Evolutionary conservation across 345 rosid genomes (phyloP), one percentile per base, ranked within the genome.

Genomic region (Toxicodendron radicans): DNA sequence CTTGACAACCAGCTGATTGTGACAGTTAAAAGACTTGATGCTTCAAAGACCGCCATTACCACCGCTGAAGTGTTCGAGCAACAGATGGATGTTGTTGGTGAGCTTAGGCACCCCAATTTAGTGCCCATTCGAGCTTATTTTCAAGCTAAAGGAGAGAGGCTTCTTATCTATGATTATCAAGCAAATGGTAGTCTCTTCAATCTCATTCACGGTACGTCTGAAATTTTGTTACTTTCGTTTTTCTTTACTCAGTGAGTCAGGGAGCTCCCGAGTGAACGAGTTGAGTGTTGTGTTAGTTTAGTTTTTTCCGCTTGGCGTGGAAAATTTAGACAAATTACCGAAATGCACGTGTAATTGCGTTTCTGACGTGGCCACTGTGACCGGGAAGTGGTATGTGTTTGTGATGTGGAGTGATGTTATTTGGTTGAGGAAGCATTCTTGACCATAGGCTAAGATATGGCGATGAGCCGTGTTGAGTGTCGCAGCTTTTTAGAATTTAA

Each of bases 181-280:
- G 89, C 94, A 9, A 93, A 93, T 73, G 98, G 99, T 59, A 93
- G 99, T 63, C 84, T 95, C 81, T 89, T 79, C 86, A 90, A 85
- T 82, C 98, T 95, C 79, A 84, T 95, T 79, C 99, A 95, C 68
- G 97, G 99, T 92, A 90, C 27, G 46, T 24, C 59, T 46, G 35
- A 11, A 10, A 14, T 16, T 4, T 16, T 38, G 7, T 2, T 49
- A 20, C 8, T 17, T 60, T 6, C 0, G 5, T 27, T 59, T 46
- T 48, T 59, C 9, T 46, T 58, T 46, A 59, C 43, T 17, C 73
- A 11, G 65, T 70, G 56, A 70, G 61, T 58, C 6, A 18, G 56
- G 6, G 1, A 3, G 23, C 41, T 11, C 21, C n/a, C n/a, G 23
- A 16, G 5, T 17, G 20, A 16, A 16, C 58, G 23, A 5, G 59